These are phyloP conservation scores for Pleurotus pulmonarius DNA, from an alignment of 768 basidiomycete genomes.

Conservation along the genomic window DNA sequence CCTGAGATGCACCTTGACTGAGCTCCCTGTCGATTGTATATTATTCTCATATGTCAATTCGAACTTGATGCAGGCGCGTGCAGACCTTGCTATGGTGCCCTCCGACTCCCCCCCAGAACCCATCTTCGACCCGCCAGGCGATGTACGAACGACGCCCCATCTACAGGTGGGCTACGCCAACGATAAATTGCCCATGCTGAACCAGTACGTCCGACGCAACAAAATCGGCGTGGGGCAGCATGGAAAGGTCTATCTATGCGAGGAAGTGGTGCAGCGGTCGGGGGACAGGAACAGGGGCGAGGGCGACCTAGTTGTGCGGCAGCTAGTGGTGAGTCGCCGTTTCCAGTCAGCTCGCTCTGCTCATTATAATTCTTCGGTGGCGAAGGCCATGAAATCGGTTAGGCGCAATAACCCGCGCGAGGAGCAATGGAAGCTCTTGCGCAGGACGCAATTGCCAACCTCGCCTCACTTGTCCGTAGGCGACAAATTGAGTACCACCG, in stretches of 20 bases:
- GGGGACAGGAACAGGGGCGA: conserved; percentile 6
- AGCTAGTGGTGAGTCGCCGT: conserved; percentile 34
- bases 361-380: not conserved
- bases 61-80: conserved; percentile 18
- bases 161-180: conserved; percentile 31
- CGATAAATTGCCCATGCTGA: conserved; percentile 53
- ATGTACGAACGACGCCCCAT: conserved; percentile 47
- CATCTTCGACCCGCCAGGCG: conserved; percentile 34
- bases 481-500: conserved; percentile 67
- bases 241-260: conserved; percentile 80
- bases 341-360: not conserved
- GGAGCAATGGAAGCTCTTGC: conserved; percentile 36
- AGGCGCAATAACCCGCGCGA: conserved; percentile 68
- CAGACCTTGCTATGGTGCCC: conserved; percentile 18
- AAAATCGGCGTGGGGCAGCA: conserved; percentile 87
- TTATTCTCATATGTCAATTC: conserved; percentile 19
- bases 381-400: conserved; percentile 78
- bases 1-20: conserved; percentile 7
- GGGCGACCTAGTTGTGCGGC: conserved; percentile 20
- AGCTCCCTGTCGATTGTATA: conserved; percentile 17
- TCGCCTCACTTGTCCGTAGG: conserved; percentile 54
- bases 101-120: conserved; percentile 14
- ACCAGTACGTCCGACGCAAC: conserved; percentile 79
- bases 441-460: conserved; percentile 36
- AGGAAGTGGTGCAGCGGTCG: conserved; percentile 3